Evolutionary conservation across 2,329 filamentous ascomycete species (phyloP), one percentile per base, ranked within the genome.

Genomic region (Colletotrichum theobromicola): DNA sequence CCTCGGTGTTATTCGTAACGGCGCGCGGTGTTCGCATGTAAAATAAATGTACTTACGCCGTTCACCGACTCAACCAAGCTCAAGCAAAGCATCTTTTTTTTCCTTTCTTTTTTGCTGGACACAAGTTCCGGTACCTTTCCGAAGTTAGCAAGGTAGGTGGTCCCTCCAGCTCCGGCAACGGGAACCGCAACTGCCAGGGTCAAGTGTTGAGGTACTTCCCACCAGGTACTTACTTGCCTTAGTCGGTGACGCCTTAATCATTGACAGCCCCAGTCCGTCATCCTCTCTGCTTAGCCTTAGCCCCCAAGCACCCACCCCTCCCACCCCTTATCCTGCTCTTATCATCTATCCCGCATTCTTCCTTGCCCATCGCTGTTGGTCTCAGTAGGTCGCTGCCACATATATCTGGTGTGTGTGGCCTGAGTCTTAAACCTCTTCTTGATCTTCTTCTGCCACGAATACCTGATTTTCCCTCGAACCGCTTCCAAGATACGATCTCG

Each of bases 231-330:
- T 67, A 74, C 67, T 71, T 65, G 53, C 67, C 53, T 57, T 67
- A 62, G 62, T 74, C 72, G 72, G 72, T 74, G 72, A 74, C 72
- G 72, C 72, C 72, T 74, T 74, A 74, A 74, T 74, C 68, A 74
- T 34, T 74, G 72, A 72, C 68, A 74, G 68, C 63, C 72, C 72
- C 72, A 71, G 63, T 67, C 68, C 68, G 71, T 74, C 72, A 72
- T 72, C 62, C 24, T 62, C 67, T 71, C 37, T 65, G n/a, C n/a
- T 42, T 60, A 58, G 61, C 53, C 53, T 37, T 71, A 35, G 57
- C 62, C 68, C 68, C 62, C 64, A 62, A 55, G 26, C 63, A 26
- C 42, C 61, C 67, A 55, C 68, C 61, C 55, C 55, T 42, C 62
- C 30, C 37, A 37, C 53, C 72, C 72, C 72, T 72, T 72, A 63